Conservation (phyloP, 2,329 filamentous ascomycete species). For the Nemania diffusa region DNA sequence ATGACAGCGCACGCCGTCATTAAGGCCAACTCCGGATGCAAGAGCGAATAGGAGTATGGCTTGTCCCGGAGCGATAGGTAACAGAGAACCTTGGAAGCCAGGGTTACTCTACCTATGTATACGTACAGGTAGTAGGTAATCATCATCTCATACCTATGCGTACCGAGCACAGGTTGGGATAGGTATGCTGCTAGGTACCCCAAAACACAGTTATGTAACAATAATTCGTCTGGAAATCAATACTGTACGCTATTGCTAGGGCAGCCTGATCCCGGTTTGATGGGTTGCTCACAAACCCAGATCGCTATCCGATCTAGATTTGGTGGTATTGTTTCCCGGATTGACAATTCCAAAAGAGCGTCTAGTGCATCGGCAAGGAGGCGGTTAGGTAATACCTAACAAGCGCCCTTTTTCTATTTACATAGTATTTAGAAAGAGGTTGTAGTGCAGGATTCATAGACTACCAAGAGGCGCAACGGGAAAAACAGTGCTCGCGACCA, state of each 20-base stretch:
- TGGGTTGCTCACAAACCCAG: background rate
- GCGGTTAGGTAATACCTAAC: too few species aligned
- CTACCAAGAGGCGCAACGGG: too few species aligned
- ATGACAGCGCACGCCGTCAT: background rate
- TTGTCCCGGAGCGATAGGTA: background rate
- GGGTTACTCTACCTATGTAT: background rate
- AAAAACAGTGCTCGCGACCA: background rate
- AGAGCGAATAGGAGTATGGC: background rate
- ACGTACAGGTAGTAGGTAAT: background rate
- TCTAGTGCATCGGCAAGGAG: background rate
- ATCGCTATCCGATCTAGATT: background rate
- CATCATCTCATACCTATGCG: background rate
- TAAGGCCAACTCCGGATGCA: background rate
- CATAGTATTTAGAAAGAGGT: too few species aligned
- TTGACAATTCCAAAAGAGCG: background rate
- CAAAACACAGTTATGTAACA: background rate
- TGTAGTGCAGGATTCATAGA: too few species aligned
- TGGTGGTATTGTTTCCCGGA: background rate
- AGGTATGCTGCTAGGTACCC: too few species aligned
- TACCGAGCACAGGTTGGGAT: too few species aligned
- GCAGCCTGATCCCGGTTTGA: conserved; percentile 8
- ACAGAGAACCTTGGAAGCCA: background rate
- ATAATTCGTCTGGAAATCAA: background rate
- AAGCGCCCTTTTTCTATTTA: too few species aligned
- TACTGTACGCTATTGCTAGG: background rate